Evolutionary conservation across 306 rosid species (phyloP).

Genomic region (Cyamopsis tetragonoloba): DNA sequence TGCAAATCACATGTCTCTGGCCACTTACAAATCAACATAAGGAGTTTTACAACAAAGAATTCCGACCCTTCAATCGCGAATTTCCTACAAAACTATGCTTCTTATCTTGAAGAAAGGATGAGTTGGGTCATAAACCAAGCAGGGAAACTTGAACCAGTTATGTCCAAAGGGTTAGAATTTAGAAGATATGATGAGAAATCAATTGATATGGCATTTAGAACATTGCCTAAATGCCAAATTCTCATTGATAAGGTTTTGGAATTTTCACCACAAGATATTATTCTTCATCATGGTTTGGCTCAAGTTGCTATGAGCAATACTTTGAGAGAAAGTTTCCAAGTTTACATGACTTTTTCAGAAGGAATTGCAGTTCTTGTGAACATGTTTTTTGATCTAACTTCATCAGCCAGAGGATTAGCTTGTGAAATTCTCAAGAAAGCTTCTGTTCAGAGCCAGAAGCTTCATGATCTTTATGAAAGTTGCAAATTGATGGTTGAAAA

Average conservation of each 20-base stretch:
- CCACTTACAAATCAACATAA: slow-evolving; percentile 39
- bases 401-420: slow-evolving; percentile 46
- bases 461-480: slow-evolving; percentile 46
- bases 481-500: slow-evolving; percentile 45
- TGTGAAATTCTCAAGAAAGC: slow-evolving; percentile 54
- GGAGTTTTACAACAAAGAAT: slow-evolving; percentile 29
- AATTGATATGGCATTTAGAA: slow-evolving; percentile 48
- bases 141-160: slow-evolving; percentile 52
- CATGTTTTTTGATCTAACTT: slow-evolving; percentile 47
- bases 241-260: slow-evolving; percentile 47
- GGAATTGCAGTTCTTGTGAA: slow-evolving; percentile 50
- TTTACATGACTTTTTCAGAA: slow-evolving; percentile 45
- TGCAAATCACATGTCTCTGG: slow-evolving; percentile 48
- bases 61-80: slow-evolving; percentile 28
- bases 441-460: slow-evolving; percentile 43
- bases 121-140: slow-evolving; percentile 61
- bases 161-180: slow-evolving; percentile 45
- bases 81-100: slow-evolving; percentile 44
- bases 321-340: slow-evolving; percentile 60
- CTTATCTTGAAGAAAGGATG: slow-evolving; percentile 58
- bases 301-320: slow-evolving; percentile 54
- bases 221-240: slow-evolving; percentile 49
- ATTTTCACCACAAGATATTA: slow-evolving; percentile 39
- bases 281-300: slow-evolving; percentile 28
- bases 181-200: slow-evolving; percentile 49